phyloP scores from a whole-genome alignment of 23 red algal species.

The Pyropia yezoensis region DNA sequence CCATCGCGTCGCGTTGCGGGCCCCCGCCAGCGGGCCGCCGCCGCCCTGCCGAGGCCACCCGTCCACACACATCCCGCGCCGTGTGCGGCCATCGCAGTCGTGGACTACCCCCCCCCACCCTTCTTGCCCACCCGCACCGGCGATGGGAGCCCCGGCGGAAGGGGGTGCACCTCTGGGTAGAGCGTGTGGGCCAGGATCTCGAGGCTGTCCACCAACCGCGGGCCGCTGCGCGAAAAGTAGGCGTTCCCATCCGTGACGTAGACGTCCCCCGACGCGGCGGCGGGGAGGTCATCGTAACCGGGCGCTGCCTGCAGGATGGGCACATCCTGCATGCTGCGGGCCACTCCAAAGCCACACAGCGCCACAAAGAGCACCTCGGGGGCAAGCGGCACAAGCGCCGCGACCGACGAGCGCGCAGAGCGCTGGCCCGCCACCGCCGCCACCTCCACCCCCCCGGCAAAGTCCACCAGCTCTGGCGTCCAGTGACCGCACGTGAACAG shows the following conservation, averaged over 20 bases:
- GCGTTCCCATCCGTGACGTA: constrained; percentile 48
- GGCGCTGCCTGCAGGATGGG: too few species aligned
- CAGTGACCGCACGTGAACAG: constrained; percentile 37
- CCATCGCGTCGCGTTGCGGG: too few species aligned
- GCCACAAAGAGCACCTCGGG: constrained; percentile 34
- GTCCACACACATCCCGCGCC: too few species aligned
- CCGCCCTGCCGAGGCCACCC: too few species aligned
- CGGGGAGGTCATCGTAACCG: too few species aligned
- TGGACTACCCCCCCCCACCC: too few species aligned
- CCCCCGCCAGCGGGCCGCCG: too few species aligned
- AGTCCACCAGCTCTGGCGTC: constrained; percentile 37
- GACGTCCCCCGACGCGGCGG: constrained; percentile 5
- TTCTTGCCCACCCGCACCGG: too few species aligned
- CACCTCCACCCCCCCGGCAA: constrained; percentile 25
- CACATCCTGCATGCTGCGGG: constrained; percentile 15
- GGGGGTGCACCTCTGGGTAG: not conserved
- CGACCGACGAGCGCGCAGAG: constrained; percentile 21
- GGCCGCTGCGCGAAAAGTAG: constrained; percentile 42
- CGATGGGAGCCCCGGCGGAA: too few species aligned
- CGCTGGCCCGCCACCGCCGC: constrained; percentile 18
- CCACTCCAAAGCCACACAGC: constrained; percentile 38
- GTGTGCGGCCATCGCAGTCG: too few species aligned
- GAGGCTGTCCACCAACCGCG: constrained; percentile 31
- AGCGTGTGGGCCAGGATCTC: constrained; percentile 47
- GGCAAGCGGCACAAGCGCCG: constrained; percentile 1